These are phyloP conservation scores for Calycina marina DNA, from an alignment of 2,329 filamentous ascomycete species.

Conservation along the genomic window DNA sequence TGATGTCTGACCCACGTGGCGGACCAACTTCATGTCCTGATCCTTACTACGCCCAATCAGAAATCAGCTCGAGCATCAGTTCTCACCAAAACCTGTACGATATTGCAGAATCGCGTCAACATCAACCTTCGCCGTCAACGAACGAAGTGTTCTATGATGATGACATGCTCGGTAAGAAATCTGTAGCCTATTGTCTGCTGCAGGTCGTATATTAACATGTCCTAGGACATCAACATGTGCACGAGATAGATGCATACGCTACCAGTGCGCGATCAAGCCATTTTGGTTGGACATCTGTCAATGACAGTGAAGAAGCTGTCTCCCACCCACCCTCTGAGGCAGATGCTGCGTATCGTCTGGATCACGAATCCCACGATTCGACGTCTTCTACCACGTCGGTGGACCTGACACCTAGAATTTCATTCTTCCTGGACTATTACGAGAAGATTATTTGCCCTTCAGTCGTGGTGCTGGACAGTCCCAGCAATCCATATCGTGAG, in stretches of 20 bases:
- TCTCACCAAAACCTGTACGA: slow-evolving; percentile 46
- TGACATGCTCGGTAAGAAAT: slow-evolving; percentile 24
- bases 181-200: slow-evolving; percentile 9
- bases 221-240: slow-evolving; percentile 9
- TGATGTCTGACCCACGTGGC: slow-evolving; percentile 40
- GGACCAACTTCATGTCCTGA: slow-evolving; percentile 46
- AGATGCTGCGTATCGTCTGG: slow-evolving; percentile 18
- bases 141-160: slow-evolving; percentile 24
- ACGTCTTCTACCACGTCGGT: slow-evolving; percentile 38
- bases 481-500: slow-evolving; percentile 71
- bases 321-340: slow-evolving; percentile 18
- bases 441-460: slow-evolving; percentile 83
- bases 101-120: slow-evolving; percentile 18
- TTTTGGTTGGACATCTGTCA: slow-evolving; percentile 21
- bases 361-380: slow-evolving; percentile 26
- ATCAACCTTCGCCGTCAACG: slow-evolving; percentile 16
- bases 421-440: slow-evolving; percentile 87
- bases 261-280: slow-evolving; percentile 20
- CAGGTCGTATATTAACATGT: slow-evolving; percentile 6
- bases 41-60: slow-evolving; percentile 44
- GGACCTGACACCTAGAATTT: slow-evolving; percentile 61
- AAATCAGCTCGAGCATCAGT: slow-evolving; percentile 43
- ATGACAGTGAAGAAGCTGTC: slow-evolving; percentile 19
- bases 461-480: slow-evolving; percentile 80
- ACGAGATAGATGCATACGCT: slow-evolving; percentile 19